Evolutionary conservation across 768 basidiomycete genomes (phyloP).

Genomic region (Suillus weaverae): DNA sequence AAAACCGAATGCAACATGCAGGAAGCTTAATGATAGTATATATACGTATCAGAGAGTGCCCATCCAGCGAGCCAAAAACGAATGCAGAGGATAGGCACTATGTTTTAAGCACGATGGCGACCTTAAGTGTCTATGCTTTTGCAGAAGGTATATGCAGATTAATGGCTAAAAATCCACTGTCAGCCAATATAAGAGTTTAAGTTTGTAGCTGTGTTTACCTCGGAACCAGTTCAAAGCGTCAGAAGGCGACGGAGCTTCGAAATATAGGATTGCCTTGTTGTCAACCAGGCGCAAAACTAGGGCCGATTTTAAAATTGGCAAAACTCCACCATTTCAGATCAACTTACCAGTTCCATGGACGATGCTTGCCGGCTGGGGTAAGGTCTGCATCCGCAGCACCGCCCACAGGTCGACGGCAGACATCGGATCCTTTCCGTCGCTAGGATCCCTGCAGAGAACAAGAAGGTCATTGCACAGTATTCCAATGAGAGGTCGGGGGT

Average conservation of each 20-base stretch:
- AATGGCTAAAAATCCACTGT: conserved; percentile 54
- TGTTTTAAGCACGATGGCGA: conserved; percentile 7
- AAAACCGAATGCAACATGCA: conserved; percentile 28
- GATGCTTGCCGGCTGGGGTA: conserved; percentile 87
- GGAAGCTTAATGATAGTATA: conserved; percentile 37
- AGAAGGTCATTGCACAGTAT: conserved; percentile 92
- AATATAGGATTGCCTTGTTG: conserved; percentile 89
- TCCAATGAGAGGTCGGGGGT: conserved; percentile 74
- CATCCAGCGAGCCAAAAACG: conserved; percentile 14
- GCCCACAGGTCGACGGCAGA: conserved; percentile 92
- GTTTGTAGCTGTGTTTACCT: conserved; percentile 46
- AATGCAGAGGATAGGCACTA: not conserved
- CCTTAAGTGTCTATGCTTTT: conserved; percentile 53
- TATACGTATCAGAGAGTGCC: conserved; percentile 31
- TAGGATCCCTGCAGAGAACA: conserved; percentile 86
- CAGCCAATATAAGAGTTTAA: not conserved
- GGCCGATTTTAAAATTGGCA: conserved; percentile 9
- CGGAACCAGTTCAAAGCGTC: conserved; percentile 89
- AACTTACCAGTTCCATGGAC: conserved; percentile 79
- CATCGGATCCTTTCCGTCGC: conserved; percentile 72
- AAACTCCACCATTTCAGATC: not conserved
- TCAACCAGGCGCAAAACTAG: conserved; percentile 84
- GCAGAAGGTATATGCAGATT: conserved; percentile 86
- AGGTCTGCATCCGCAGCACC: conserved; percentile 91
- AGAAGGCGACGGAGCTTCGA: conserved; percentile 80